A percentile compares a stretch with the other conserved stretches of the same genome.
Conservation (phyloP, 805 yeast species). For the Yamadazyma akitaensis region DNA sequence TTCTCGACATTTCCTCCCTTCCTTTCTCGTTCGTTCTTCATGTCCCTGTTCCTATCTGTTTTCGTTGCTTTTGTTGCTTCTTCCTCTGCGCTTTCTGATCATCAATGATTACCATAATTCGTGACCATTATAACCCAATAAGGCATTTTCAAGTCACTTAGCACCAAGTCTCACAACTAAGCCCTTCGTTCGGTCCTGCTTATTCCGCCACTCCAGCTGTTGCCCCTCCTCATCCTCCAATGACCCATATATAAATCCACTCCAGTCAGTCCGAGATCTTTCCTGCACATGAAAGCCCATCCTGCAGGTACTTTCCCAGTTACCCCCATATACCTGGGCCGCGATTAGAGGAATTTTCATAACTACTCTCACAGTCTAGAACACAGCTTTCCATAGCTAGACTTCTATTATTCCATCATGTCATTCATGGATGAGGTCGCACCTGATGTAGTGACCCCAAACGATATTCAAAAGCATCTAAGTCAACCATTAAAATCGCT, state of each 20-base stretch:
- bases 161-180: too few species aligned
- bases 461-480: conserved; percentile 19
- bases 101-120: too few species aligned
- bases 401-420: neutral
- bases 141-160: too few species aligned
- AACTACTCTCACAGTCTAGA: neutral
- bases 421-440: conserved; percentile 32
- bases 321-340: neutral
- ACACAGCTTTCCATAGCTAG: neutral
- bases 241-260: neutral
- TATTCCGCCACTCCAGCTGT: too few species aligned
- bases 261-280: neutral
- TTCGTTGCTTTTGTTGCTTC: too few species aligned
- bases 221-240: neutral
- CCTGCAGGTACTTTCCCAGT: neutral
- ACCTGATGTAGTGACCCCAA: conserved; percentile 33
- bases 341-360: neutral
- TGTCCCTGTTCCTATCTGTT: too few species aligned
- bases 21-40: too few species aligned
- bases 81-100: too few species aligned
- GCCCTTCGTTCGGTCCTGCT: too few species aligned
- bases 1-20: too few species aligned
- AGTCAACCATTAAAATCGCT: conserved; percentile 35
- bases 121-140: too few species aligned
- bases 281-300: neutral